Evolutionary conservation across 306 rosid species (phyloP).

Genomic region (Medicago lupulina): DNA sequence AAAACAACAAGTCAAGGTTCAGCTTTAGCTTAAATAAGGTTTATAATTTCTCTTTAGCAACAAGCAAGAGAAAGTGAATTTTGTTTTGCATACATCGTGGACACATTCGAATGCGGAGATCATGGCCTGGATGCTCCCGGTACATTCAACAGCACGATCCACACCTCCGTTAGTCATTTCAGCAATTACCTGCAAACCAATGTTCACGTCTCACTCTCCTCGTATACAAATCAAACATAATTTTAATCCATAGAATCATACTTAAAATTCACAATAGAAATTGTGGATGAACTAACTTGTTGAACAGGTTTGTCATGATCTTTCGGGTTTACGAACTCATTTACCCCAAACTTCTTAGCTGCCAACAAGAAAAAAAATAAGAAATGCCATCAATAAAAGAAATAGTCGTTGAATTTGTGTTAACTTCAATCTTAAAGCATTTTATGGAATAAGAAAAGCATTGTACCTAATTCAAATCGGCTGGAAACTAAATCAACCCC

Average conservation of each 20-base stretch:
- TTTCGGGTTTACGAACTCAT: slow-evolving; percentile 89
- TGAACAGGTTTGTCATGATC: slow-evolving; percentile 87
- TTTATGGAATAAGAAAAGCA: slow-evolving; percentile 9
- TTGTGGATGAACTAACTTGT: slow-evolving; percentile 51
- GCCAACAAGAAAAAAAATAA: slow-evolving; percentile 26
- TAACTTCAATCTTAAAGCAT: slow-evolving; percentile 8
- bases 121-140: slow-evolving; percentile 93
- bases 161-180: slow-evolving; percentile 93
- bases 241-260: neutral
- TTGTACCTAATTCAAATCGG: slow-evolving; percentile 77
- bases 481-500: slow-evolving; percentile 80
- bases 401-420: neutral
- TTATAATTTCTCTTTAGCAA: neutral
- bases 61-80: neutral
- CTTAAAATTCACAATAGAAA: neutral
- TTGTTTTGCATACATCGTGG: slow-evolving; percentile 66
- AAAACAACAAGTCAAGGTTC: slow-evolving; percentile 22
- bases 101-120: slow-evolving; percentile 93
- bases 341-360: slow-evolving; percentile 94
- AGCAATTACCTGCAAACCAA: slow-evolving; percentile 66
- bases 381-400: slow-evolving; percentile 5
- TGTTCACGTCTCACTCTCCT: no score
- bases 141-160: slow-evolving; percentile 88
- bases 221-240: neutral
- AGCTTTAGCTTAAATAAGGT: neutral